Evolutionary conservation across 1,284 basidiomycete species (phyloP).

Genomic region (Waitea zeae): DNA sequence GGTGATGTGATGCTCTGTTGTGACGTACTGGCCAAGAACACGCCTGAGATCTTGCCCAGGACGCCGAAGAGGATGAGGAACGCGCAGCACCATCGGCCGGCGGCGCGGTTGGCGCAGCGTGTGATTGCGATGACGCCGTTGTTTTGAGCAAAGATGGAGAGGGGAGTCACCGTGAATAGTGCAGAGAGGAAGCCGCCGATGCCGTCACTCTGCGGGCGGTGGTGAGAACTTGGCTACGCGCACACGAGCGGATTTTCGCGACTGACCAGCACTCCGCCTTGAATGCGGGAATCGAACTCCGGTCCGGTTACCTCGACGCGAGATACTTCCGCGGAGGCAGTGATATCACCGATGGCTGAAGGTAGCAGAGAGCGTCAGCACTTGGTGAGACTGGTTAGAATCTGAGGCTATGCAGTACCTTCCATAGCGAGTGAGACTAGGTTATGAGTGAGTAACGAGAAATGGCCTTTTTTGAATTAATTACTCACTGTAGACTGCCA

Average conservation of each 20-base stretch:
- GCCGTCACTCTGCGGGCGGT: slow-evolving; percentile 38
- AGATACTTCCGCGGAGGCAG: slow-evolving; percentile 72
- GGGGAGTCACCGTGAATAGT: slow-evolving; percentile 64
- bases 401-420: too few species aligned
- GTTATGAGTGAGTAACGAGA: too few species aligned
- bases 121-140: slow-evolving; percentile 65
- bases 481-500: slow-evolving; percentile 76
- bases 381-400: neutral
- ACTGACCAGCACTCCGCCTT: slow-evolving; percentile 70
- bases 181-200: slow-evolving; percentile 60
- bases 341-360: slow-evolving; percentile 80
- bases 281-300: slow-evolving; percentile 65
- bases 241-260: slow-evolving; percentile 7
- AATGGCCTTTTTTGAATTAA: slow-evolving; percentile 22
- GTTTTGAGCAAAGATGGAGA: slow-evolving; percentile 74
- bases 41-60: slow-evolving; percentile 59
- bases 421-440: neutral
- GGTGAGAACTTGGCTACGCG: neutral
- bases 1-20: neutral
- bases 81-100: slow-evolving; percentile 53
- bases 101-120: slow-evolving; percentile 50
- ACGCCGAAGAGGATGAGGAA: slow-evolving; percentile 55
- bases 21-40: slow-evolving; percentile 50
- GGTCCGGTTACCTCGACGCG: slow-evolving; percentile 47
- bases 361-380: slow-evolving; percentile 68